Percentiles rank a stretch among this genome's conserved stretches.
phyloP scores from a whole-genome alignment of 306 rosid species.

The Gleditsia sinensis region DNA sequence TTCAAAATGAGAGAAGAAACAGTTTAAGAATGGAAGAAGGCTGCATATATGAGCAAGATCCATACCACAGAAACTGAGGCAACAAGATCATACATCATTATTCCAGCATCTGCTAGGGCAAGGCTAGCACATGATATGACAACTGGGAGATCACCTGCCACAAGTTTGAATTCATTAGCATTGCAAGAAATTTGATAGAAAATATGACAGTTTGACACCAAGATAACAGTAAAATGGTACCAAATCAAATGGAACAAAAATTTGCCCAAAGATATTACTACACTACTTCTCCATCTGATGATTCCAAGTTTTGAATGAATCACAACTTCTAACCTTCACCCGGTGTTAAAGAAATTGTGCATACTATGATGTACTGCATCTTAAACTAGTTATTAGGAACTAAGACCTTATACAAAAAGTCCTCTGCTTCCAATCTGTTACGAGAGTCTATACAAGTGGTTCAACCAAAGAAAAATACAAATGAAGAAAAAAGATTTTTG shows the following conservation, averaged over 20 bases:
- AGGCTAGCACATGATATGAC: conserved; percentile 96
- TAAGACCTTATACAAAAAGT: conserved; percentile 3
- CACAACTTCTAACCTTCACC: background rate
- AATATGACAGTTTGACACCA: background rate
- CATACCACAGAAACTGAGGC: conserved; percentile 98
- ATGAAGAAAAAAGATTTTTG: background rate
- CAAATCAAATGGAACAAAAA: conserved; percentile 8
- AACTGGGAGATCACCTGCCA: conserved; percentile 90
- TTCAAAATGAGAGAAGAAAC: background rate
- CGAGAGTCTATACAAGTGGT: background rate
- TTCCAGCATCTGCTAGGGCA: conserved; percentile 98
- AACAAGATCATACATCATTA: conserved; percentile 93
- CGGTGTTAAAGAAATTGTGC: conserved; percentile 1
- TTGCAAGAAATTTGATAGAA: conserved; percentile 4
- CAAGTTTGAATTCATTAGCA: conserved; percentile 24
- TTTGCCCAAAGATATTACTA: background rate
- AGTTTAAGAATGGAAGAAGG: conserved; percentile 19
- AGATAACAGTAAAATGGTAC: background rate
- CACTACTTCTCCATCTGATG: conserved; percentile 4
- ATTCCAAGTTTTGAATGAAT: conserved; percentile 23
- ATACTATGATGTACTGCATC: conserved; percentile 5
- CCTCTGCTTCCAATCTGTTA: conserved; percentile 7
- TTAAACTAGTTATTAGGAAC: conserved; percentile 2
- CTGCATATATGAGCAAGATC: conserved; percentile 21
- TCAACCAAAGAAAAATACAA: conserved; percentile 6